Base-by-base conservation (phyloP, 208 protist species). In the Leishmania braziliensis region DNA sequence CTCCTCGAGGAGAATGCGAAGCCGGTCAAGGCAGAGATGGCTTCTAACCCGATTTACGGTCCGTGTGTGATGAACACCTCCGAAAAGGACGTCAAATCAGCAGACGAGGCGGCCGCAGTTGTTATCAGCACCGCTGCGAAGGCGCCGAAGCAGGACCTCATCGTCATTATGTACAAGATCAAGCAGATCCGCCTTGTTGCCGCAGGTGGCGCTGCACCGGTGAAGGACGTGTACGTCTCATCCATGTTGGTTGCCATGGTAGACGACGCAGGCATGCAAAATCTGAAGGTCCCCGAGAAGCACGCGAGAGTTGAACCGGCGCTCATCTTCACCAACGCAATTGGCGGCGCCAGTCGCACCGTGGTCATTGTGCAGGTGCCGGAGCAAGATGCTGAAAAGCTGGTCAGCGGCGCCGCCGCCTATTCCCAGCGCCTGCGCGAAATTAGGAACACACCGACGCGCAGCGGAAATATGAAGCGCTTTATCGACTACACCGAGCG, bases 391-490 rank as follows among this genome's bases (percentile, higher is more conserved):
- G 72, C 77, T 20, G 78, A 82, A 68, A 54, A 75, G 77, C 43
- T 39, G 54, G 66, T 86, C 60, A 79, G 84, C 73, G 86, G 80
- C 16, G 79, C 82, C 53, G 29, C 63, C 39, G 56, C 72, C 6
- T 63, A 63, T 66, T 65, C 78, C 43, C 77, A 80, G 82, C 29
- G 36, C 54, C 74, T 95, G 56, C 86, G 90, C 66, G 76, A 86
- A 69, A 85, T 95, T 63, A 91, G 85, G 80, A 96, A 96, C 81
- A 86, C 82, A 36, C 76, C 80, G 48, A 92, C 91, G 26, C 92
- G 92, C 79, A 96, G 92, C 66, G 92, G 92, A 78, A 96, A 96
- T 79, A 80, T 96, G 50, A 88, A 89, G 84, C 92, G 90, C 63
- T 96, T 96, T 80, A 84, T 94, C 53, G 91, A 96, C 73, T 94